A percentile compares a stretch with the other conserved stretches of the same genome.
Evolutionary conservation across 1,139 yeast genomes (phyloP).

Genomic region (Insectozyma bohioensis): DNA sequence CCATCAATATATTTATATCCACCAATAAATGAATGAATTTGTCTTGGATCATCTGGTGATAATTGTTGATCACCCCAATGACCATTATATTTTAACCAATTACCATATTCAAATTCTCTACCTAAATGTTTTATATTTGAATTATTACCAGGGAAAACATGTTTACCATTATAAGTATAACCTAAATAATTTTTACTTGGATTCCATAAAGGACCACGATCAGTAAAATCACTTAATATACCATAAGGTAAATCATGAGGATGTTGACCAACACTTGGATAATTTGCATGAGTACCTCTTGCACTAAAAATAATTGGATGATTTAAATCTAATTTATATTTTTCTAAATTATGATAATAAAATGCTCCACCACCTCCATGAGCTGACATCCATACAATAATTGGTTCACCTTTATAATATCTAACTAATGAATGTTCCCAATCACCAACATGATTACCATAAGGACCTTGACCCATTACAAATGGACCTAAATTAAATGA

Average conservation of each 20-base stretch:
- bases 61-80: slow-evolving; percentile 89
- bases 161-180: slow-evolving; percentile 68
- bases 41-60: slow-evolving; percentile 68
- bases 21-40: slow-evolving; percentile 75
- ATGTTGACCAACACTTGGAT: slow-evolving; percentile 94
- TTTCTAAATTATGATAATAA: slow-evolving; percentile 71
- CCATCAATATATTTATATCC: slow-evolving; percentile 91
- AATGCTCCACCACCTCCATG: slow-evolving; percentile 98
- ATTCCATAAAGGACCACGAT: slow-evolving; percentile 94
- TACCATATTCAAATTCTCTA: slow-evolving; percentile 63
- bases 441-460: slow-evolving; percentile 95
- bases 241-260: slow-evolving; percentile 93
- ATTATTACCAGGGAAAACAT: slow-evolving; percentile 38
- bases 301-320: slow-evolving; percentile 85
- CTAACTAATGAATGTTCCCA: slow-evolving; percentile 96
- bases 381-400: slow-evolving; percentile 97
- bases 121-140: slow-evolving; percentile 47
- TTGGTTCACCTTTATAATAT: slow-evolving; percentile 76
- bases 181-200: slow-evolving; percentile 80
- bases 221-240: slow-evolving; percentile 88
- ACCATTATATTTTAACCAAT: slow-evolving; percentile 81
- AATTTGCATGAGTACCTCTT: slow-evolving; percentile 95
- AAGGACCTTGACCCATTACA: slow-evolving; percentile 97
- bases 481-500: slow-evolving; percentile 94
- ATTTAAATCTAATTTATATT: slow-evolving; percentile 46